Evolutionary conservation across 139 green algal genomes (phyloP), one percentile per base, ranked within the genome.

Genomic region (Yamagishiella unicocca): DNA sequence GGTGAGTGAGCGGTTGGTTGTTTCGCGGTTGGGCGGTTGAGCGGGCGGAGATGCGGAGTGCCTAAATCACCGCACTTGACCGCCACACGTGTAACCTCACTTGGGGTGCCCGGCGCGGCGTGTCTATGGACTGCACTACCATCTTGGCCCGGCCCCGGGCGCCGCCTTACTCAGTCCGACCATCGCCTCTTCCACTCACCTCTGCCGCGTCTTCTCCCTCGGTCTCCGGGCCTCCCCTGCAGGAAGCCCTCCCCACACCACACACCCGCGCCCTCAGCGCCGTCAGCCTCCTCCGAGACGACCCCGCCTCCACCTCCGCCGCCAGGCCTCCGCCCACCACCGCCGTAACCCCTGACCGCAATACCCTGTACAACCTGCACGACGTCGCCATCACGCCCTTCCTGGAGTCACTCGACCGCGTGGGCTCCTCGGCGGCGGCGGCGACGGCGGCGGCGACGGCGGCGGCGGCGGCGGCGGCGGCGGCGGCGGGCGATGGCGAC

Each of bases 231-330:
- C 70, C 19, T 12, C 35, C 35, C 10, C 17, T 37, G 33, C 76
- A 70, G 76, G 35, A 67, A 3, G 33, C 76, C 10, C 76, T 83
- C 31, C 33, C 76, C 33, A 53, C 35, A 8, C 37, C 76, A 35
- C 53, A 53, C 33, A 83, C 50, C 17, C 76, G 76, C 54, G 61
- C 76, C 10, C 76, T 83, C 14, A 50, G 29, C 33, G 76, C 76
- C 21, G 66, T 74, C 66, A 74, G 66, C 66, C 66, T 74, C 66
- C 27, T 21, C 42, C 19, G 40, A 19, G 38, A 21, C 73, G 43
- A 27, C 43, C 10, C 24, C 73, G 43, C 29, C 27, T 14, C 38
- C 7, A 25, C 40, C 53, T 7, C 5, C 76, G 33, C 22, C 77
- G 4, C 2, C 64, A 43, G 21, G 35, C 35, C 77, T 37, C 61